Base-by-base conservation (phyloP, 805 yeast genomes). In the Hanseniaspora lindneri region DNA sequence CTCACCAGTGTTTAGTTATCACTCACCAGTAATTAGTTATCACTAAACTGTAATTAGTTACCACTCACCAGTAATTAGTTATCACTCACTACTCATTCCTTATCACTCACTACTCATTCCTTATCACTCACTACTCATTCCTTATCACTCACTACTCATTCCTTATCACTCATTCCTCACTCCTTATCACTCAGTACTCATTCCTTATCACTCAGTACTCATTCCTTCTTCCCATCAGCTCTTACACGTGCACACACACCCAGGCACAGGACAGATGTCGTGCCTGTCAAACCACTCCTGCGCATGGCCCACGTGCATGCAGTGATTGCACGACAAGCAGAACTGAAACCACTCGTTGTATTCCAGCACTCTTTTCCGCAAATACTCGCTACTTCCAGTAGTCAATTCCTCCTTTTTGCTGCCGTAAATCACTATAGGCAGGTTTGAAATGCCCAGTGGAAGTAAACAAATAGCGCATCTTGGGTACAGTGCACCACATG, bases 221-320 rank as follows among this genome's bases (percentile, higher is more conserved):
- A n/a, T n/a, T n/a, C n/a, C n/a, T n/a, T n/a, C n/a, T n/a, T n/a
- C 33, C 14, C 13, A 30, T 25, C 28, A 48, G 14, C 29, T 24
- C 20, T 41, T 82, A 62, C 97, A 89, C 43, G 76, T 69, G 58
- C 98, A 89, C 35, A 72, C 69, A 58, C 98, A 89, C 37, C 87
- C 94, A 0, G 96, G 96, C 2, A 89, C 95, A 0, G 98, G 96
- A 58, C 98, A 89, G 1, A 83, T 76, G 49, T 75, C 76, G 57
- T 88, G 95, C 60, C 79, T 80, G 23, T 80, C 74, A 61, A 89
- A 89, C 98, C 98, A 89, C 58, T 88, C 94, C 54, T 84, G 87
- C 0, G 96, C 96, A 61, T 89, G 98, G 3, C 83, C 87, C 0
- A 95, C 87, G 65, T 89, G 98, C 76, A 80, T 80, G 1, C 96